A percentile compares a stretch with the other conserved stretches of the same genome.
Conservation (phyloP, 768 basidiomycete species). For the Agrocybe praecox region DNA sequence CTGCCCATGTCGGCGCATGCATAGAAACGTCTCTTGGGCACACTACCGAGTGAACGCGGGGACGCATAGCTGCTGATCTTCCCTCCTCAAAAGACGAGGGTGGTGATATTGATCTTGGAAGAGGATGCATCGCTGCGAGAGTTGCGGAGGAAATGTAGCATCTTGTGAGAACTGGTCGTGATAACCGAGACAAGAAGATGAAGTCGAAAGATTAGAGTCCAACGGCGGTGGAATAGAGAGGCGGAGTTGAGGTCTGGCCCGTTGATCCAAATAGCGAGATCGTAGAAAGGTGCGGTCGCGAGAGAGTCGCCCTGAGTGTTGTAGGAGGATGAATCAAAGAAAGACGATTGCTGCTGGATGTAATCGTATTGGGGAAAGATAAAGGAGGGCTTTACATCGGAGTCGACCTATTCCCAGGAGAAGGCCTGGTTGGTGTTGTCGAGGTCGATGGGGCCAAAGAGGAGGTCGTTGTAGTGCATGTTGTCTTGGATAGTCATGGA, state of each 20-base stretch:
- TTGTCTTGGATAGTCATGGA: slow-evolving; percentile 29
- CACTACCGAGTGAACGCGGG: slow-evolving; percentile 53
- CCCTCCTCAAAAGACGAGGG: slow-evolving; percentile 53
- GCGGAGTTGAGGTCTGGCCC: slow-evolving; percentile 52
- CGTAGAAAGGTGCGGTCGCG: slow-evolving; percentile 45
- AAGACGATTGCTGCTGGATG: slow-evolving; percentile 39
- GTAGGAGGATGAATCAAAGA: slow-evolving; percentile 26
- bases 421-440: slow-evolving; percentile 36
- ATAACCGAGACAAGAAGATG: slow-evolving; percentile 48
- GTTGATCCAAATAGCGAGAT: slow-evolving; percentile 63
- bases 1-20: slow-evolving; percentile 64
- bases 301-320: slow-evolving; percentile 30
- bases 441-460: slow-evolving; percentile 63
- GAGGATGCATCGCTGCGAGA: slow-evolving; percentile 61
- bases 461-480: slow-evolving; percentile 42
- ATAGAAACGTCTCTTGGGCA: slow-evolving; percentile 60
- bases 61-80: slow-evolving; percentile 34
- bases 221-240: slow-evolving; percentile 56
- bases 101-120: slow-evolving; percentile 65
- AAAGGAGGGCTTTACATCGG: slow-evolving; percentile 46
- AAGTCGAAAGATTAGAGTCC: slow-evolving; percentile 42
- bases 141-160: slow-evolving; percentile 56
- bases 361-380: slow-evolving; percentile 31
- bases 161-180: slow-evolving; percentile 36
- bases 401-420: slow-evolving; percentile 43